Evolutionary conservation across 1,284 basidiomycete genomes (phyloP).

Genomic region (Neonothopanus nambi): DNA sequence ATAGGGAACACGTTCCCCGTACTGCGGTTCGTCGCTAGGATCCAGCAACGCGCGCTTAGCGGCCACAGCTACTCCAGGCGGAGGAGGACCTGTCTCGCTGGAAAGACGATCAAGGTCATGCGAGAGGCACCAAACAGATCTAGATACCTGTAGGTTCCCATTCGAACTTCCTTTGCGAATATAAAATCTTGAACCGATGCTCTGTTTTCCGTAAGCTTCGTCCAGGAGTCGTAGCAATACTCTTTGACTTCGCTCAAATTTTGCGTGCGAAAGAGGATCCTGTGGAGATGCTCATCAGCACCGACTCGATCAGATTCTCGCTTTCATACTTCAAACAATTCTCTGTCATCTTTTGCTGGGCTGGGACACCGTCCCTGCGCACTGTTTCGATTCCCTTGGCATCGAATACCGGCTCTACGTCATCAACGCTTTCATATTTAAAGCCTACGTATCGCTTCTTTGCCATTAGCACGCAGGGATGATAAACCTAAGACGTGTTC

Average conservation of each 20-base stretch:
- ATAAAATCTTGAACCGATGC: constrained; percentile 90
- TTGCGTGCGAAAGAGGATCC: constrained; percentile 86
- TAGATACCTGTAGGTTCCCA: constrained; percentile 86
- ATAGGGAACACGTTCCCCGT: constrained; percentile 93
- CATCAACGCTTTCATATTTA: constrained; percentile 87
- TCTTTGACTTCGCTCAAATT: constrained; percentile 89
- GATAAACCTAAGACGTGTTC: constrained; percentile 69
- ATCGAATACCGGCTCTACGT: constrained; percentile 82
- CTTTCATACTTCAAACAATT: constrained; percentile 74
- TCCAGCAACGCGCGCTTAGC: constrained; percentile 76
- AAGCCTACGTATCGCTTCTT: constrained; percentile 98
- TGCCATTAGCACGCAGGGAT: constrained; percentile 90
- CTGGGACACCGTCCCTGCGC: constrained; percentile 85
- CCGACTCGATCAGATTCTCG: background rate
- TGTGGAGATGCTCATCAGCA: constrained; percentile 29
- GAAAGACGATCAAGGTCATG: background rate
- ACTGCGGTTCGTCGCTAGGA: constrained; percentile 83
- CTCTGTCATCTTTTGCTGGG: constrained; percentile 89
- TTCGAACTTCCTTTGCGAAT: constrained; percentile 90
- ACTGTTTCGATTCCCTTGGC: constrained; percentile 99
- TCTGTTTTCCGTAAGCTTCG: constrained; percentile 79
- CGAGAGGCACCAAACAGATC: background rate
- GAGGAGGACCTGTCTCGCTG: constrained; percentile 82
- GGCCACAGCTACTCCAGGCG: constrained; percentile 89
- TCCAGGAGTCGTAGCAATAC: constrained; percentile 87